Percentiles rank a stretch among this genome's conserved stretches.
phyloP scores from a whole-genome alignment of 2,329 filamentous ascomycete genomes.

The Teratosphaeria epicoccoides region DNA sequence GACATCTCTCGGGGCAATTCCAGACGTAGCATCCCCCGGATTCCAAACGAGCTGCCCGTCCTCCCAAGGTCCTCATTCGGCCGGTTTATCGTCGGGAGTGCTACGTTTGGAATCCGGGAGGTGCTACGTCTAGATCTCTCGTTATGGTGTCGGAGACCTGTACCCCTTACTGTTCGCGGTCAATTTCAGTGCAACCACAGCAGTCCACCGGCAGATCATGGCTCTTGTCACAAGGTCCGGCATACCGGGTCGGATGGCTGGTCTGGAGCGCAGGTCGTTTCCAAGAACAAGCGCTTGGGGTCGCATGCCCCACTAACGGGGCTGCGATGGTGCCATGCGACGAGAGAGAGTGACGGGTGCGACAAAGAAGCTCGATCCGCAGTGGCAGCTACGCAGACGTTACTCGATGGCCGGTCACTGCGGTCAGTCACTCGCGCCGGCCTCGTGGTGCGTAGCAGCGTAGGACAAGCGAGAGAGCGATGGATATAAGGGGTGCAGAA shows the following conservation, averaged over 20 bases:
- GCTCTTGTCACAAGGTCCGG: slow-evolving; percentile 2
- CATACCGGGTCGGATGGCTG: background rate
- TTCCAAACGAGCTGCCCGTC: no score
- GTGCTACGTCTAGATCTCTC: no score
- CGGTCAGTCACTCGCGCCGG: background rate
- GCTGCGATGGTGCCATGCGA: slow-evolving; percentile 1
- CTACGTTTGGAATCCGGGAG: no score
- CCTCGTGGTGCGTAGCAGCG: background rate
- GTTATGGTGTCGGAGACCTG: slow-evolving; percentile 2
- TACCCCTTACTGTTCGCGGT: slow-evolving; percentile 3
- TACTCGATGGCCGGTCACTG: background rate
- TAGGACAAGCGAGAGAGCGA: background rate
- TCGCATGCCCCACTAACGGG: background rate
- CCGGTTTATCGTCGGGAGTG: no score
- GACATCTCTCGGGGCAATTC: no score
- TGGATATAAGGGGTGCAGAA: background rate
- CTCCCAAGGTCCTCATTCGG: no score
- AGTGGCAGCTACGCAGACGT: background rate
- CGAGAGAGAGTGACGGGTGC: background rate
- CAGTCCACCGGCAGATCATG: background rate
- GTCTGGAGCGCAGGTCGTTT: background rate
- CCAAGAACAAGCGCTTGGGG: background rate
- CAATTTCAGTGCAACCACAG: background rate
- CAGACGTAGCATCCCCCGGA: no score
- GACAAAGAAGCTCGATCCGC: slow-evolving; percentile 2